Base-by-base conservation (phyloP, 257 asterid species). In the Petunia secreta region DNA sequence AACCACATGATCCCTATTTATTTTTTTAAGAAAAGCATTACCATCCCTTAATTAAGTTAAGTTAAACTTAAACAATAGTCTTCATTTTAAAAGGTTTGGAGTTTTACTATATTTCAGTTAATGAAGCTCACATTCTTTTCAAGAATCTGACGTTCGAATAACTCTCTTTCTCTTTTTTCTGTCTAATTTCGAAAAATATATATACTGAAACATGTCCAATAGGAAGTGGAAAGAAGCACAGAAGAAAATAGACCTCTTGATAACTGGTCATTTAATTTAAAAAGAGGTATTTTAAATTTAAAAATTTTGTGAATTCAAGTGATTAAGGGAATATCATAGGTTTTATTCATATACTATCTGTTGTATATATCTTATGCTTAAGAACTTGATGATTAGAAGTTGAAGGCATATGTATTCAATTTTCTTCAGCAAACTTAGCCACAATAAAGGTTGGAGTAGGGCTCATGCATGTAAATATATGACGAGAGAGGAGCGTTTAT, bases 231-330 rank as follows among this genome's bases (percentile, higher is more conserved):
- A 62, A 62, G 67, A 34, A 62, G 66, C 66, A 34, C 2, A 60
- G 40, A 34, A 60, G 13, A 60, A 36, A 25, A 59, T 60, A 60
- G 66, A 62, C 67, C 3, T 62, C 67, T 36, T 3, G 67, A 40
- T 41, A 62, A 62, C 67, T 62, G 43, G 67, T 62, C 67, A 62
- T 62, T 62, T 62, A 62, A 36, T 34, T 62, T 62, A 62, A 36
- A 8, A 62, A 1, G 40, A 8, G 40, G 40, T 34, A 25, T 60
- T 55, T n/a, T 57, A 52, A 8, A 10, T 52, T 52, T 14, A 25
- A 60, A 34, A 34, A 34, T 34, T 62, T 8, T 34, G 43, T 62
- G 1, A 48, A 64, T 38, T 13, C 39, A 64, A 38, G 16, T 64
- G 1, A 39, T 14, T 1, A 2, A 64, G 43, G 15, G 15, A 13